Base-by-base conservation (phyloP, 768 basidiomycete species). In the Macrolepiota fuliginosa region DNA sequence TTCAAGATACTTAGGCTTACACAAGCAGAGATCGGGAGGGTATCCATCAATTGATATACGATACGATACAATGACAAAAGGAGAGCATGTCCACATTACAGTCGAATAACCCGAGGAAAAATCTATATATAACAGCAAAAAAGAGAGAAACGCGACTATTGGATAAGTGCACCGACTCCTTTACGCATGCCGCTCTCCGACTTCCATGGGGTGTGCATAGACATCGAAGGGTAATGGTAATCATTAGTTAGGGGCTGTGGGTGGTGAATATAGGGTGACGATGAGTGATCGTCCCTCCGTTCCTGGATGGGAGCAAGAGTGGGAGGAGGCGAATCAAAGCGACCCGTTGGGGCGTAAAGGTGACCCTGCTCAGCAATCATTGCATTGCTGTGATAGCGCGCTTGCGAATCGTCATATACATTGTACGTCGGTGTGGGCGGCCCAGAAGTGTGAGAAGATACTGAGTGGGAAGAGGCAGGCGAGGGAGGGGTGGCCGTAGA, bases 281-380 rank as follows among this genome's bases (percentile, higher is more conserved):
- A 63, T n/a, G 74, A 59, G 39, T 74, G 71, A 1, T 68, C 75
- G 56, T 71, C 75, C 61, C 72, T 73, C 61, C 74, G 74, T 35
- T 75, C 76, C 53, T 86, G 85, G 40, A 86, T 84, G 2, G 85
- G 85, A 22, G 85, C 84, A 32, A 87, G 72, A 6, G 74, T 77
- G 0, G 83, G 84, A 29, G 85, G 84, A 0, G 85, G 84, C 0
- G 82, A 83, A 22, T 78, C 76, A 59, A 81, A 83, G 40, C 83
- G 73, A 65, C 69, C 61, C 2, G 45, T 54, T 63, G 59, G 42
- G 15, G 63, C 53, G 29, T 60, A 67, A 12, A 71, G 65, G 12
- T 63, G 61, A 19, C 45, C 24, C 3, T 74, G 68, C 2, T 77
- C 74, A 42, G 69, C 49, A 40, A 71, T 63, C 54, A 75, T 65